phyloP scores from a whole-genome alignment of 2,329 filamentous ascomycete species.

The Penicillium brevicompactum region DNA sequence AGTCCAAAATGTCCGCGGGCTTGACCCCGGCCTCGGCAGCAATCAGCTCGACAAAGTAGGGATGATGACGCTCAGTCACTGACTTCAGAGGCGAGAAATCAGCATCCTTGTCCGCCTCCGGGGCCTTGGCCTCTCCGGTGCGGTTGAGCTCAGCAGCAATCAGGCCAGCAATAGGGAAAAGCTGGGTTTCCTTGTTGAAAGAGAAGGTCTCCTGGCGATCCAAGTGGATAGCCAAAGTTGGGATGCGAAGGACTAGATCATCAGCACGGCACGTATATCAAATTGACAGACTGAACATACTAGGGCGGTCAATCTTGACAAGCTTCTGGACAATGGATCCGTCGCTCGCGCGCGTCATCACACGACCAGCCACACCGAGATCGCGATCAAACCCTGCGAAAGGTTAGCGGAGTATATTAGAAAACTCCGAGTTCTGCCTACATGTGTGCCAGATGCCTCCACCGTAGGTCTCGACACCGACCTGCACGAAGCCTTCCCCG shows the following conservation, averaged over 20 bases:
- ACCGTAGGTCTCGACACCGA: constrained; percentile 95
- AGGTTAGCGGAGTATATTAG: constrained; percentile 11
- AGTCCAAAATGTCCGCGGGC: constrained; percentile 78
- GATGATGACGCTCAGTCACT: constrained; percentile 82
- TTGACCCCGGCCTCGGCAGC: constrained; percentile 74
- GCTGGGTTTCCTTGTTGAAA: constrained; percentile 95
- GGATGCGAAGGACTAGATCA: constrained; percentile 72
- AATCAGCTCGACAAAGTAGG: constrained; percentile 81
- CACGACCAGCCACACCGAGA: constrained; percentile 83
- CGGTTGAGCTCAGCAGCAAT: constrained; percentile 86
- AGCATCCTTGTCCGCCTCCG: constrained; percentile 45
- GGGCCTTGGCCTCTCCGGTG: constrained; percentile 51
- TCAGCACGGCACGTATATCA: background rate
- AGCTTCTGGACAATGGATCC: constrained; percentile 80
- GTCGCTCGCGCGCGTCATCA: constrained; percentile 73
- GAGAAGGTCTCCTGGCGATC: constrained; percentile 82
- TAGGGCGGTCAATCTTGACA: constrained; percentile 85
- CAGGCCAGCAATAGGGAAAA: constrained; percentile 90
- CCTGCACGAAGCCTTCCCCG: constrained; percentile 84
- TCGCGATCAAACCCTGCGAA: constrained; percentile 83
- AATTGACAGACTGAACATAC: constrained; percentile 33
- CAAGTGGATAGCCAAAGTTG: constrained; percentile 91
- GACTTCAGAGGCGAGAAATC: constrained; percentile 74
- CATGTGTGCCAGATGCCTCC: constrained; percentile 97
- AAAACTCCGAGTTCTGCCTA: constrained; percentile 23